Evolutionary conservation across 345 rosid genomes (phyloP).

Genomic region (Pistacia vera): DNA sequence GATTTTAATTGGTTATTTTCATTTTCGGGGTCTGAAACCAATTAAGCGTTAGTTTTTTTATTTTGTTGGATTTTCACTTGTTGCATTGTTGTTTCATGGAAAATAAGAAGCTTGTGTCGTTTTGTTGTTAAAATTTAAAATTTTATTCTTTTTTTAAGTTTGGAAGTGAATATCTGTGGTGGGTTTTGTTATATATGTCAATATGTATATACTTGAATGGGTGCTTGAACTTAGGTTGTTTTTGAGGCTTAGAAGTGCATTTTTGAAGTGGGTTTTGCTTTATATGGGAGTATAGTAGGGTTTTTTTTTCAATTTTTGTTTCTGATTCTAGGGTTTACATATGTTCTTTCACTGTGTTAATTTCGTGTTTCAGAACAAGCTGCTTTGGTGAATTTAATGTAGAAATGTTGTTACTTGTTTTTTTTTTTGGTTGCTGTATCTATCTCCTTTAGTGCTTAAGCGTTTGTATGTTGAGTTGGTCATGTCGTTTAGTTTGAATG

Average conservation of each 20-base stretch:
- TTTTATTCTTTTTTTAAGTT: not conserved
- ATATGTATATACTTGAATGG: too few relatives aligned
- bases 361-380: not conserved
- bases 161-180: not conserved
- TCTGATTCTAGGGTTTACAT: not conserved
- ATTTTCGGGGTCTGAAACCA: not conserved
- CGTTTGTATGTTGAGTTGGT: not conserved
- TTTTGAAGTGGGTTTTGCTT: conserved; percentile 4
- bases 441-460: not conserved
- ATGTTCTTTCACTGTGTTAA: too few relatives aligned
- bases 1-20: not conserved
- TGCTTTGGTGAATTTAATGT: not conserved
- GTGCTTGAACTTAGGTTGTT: too few relatives aligned
- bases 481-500: not conserved
- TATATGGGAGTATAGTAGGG: not conserved
- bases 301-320: not conserved
- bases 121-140: not conserved
- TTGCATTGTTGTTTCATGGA: not conserved
- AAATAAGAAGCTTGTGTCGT: not conserved
- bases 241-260: not conserved
- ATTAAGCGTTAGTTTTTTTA: not conserved
- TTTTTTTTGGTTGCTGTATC: not conserved
- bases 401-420: not conserved
- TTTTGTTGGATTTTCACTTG: not conserved
- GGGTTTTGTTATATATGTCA: too few relatives aligned